Conservation (phyloP, 768 basidiomycete species). For the Boletus pseudo-olivaceus region DNA sequence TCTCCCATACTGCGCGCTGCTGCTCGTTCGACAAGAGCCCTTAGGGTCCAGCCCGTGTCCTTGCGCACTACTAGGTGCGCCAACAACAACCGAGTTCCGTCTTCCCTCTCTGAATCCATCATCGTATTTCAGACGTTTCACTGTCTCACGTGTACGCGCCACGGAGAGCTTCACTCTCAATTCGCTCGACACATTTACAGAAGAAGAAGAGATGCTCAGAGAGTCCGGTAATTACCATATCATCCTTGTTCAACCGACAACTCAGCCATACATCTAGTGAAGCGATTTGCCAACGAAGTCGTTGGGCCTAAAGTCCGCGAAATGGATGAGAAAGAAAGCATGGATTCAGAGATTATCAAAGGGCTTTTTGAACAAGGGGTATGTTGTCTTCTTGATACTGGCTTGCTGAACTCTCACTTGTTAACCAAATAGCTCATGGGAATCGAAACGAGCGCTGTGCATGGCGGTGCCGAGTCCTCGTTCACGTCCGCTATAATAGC, state of each 20-base stretch:
- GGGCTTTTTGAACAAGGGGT: slow-evolving; percentile 95
- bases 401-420: background rate
- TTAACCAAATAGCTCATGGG: slow-evolving; percentile 77
- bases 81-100: background rate
- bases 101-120: background rate
- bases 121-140: slow-evolving; percentile 19
- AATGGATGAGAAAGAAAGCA: slow-evolving; percentile 96
- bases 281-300: slow-evolving; percentile 85
- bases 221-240: slow-evolving; percentile 65
- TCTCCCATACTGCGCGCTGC: slow-evolving; percentile 26
- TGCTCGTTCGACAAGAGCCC: slow-evolving; percentile 12
- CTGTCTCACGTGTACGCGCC: slow-evolving; percentile 22
- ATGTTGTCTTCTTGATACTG: slow-evolving; percentile 26
- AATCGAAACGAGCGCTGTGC: slow-evolving; percentile 83
- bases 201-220: slow-evolving; percentile 91
- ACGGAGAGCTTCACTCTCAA: slow-evolving; percentile 36
- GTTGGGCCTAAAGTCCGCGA: slow-evolving; percentile 88
- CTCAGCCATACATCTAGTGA: slow-evolving; percentile 49
- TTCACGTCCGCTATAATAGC: slow-evolving; percentile 96
- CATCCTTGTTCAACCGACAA: background rate
- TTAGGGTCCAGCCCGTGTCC: background rate
- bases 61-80: slow-evolving; percentile 18
- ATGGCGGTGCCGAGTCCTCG: slow-evolving; percentile 84
- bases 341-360: slow-evolving; percentile 86
- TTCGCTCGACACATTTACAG: slow-evolving; percentile 82